These are phyloP conservation scores for Colletotrichum euphorbiae DNA, from an alignment of 2,329 filamentous ascomycete species.

Conservation along the genomic window DNA sequence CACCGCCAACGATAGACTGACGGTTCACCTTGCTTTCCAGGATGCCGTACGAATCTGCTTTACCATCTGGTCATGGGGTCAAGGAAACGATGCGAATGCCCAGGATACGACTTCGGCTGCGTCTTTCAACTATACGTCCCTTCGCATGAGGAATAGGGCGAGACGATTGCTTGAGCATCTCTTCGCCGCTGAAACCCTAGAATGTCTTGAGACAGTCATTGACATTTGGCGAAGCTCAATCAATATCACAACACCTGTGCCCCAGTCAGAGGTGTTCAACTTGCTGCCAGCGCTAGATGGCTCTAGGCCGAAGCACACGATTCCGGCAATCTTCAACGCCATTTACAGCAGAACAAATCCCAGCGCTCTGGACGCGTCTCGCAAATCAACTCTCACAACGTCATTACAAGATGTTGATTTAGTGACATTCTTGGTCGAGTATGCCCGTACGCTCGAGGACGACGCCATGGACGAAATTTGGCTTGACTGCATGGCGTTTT, in stretches of 20 bases:
- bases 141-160: slow-evolving; percentile 90
- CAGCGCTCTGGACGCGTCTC: slow-evolving; percentile 77
- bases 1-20: slow-evolving; percentile 93
- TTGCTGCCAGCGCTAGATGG: slow-evolving; percentile 92
- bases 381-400: slow-evolving; percentile 90
- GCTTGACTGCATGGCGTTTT: slow-evolving; percentile 91
- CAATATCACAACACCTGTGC: slow-evolving; percentile 58
- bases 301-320: slow-evolving; percentile 88
- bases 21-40: slow-evolving; percentile 95
- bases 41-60: slow-evolving; percentile 95
- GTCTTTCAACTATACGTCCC: slow-evolving; percentile 90
- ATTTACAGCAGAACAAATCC: slow-evolving; percentile 96
- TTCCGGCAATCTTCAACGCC: slow-evolving; percentile 94
- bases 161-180: slow-evolving; percentile 91
- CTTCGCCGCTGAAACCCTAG: slow-evolving; percentile 90
- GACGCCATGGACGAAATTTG: slow-evolving; percentile 99
- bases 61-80: slow-evolving; percentile 94
- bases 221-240: slow-evolving; percentile 78
- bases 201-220: slow-evolving; percentile 92
- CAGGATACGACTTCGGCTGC: slow-evolving; percentile 78
- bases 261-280: slow-evolving; percentile 78
- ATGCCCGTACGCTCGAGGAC: slow-evolving; percentile 90
- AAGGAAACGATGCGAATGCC: slow-evolving; percentile 66
- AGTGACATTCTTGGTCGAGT: slow-evolving; percentile 89
- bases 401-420: slow-evolving; percentile 86